Evolutionary conservation across 2,329 filamentous ascomycete genomes (phyloP).

Genomic region (Fusarium sp.): DNA sequence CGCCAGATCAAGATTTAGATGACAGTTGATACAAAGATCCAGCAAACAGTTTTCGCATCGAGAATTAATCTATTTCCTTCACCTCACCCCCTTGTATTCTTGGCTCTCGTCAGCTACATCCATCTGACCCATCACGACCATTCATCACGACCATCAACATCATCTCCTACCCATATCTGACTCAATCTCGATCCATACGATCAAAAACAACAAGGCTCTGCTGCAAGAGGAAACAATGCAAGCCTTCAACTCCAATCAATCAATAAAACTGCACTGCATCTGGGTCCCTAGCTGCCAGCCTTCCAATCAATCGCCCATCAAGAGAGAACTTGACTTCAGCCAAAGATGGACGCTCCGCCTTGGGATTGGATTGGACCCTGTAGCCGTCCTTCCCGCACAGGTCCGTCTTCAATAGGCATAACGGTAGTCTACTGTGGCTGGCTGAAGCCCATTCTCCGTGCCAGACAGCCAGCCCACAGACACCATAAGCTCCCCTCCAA

Average conservation of each 20-base stretch:
- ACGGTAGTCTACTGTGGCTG: conserved; percentile 29
- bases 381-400: conserved; percentile 4
- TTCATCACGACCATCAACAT: background rate
- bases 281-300: conserved; percentile 6
- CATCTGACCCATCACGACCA: background rate
- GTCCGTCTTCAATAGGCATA: conserved; percentile 19
- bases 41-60: background rate
- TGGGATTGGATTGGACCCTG: conserved; percentile 9
- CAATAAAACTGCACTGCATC: background rate
- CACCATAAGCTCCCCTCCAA: background rate
- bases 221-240: background rate
- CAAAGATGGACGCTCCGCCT: background rate
- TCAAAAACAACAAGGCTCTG: background rate
- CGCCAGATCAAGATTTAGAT: background rate
- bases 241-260: background rate
- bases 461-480: conserved; percentile 7
- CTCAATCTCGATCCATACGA: background rate
- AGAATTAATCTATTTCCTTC: background rate
- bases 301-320: conserved; percentile 1
- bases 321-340: conserved; percentile 5
- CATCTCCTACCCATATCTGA: background rate
- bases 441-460: conserved; percentile 22
- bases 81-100: background rate
- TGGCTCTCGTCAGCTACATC: background rate
- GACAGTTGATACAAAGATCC: background rate